phyloP scores from a whole-genome alignment of 2,329 filamentous ascomycete species.

The Phoma sp. region DNA sequence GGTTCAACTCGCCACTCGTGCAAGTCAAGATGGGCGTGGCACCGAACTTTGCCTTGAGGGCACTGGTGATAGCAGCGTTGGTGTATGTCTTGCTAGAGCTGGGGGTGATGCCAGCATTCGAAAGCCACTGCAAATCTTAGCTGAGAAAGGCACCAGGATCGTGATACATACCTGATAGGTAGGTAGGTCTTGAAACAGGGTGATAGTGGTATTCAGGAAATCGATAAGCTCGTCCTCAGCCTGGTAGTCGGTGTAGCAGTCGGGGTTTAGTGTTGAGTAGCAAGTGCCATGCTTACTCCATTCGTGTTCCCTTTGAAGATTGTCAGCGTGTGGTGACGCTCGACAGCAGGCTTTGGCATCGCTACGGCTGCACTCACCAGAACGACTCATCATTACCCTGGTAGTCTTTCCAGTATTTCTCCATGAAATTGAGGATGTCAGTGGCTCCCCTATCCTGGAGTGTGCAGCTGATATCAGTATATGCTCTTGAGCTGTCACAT shows the following conservation, averaged over 20 bases:
- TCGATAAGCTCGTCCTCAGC: conserved; percentile 6
- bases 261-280: conserved; percentile 3
- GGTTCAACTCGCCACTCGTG: conserved; percentile 6
- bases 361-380: neutral
- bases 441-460: neutral
- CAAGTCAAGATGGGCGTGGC: conserved; percentile 7
- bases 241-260: conserved; percentile 3
- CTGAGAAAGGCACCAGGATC: neutral
- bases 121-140: conserved; percentile 1
- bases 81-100: conserved; percentile 10
- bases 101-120: conserved; percentile 3
- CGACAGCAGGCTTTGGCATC: neutral
- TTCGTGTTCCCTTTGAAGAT: conserved; percentile 1
- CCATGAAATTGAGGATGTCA: conserved; percentile 2
- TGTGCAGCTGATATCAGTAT: conserved; percentile 6
- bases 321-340: neutral
- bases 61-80: conserved; percentile 4
- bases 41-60: conserved; percentile 5
- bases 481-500: conserved; percentile 3
- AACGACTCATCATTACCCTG: conserved; percentile 4
- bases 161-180: neutral
- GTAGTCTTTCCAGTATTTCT: conserved; percentile 8
- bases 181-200: conserved; percentile 4
- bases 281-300: conserved; percentile 10
- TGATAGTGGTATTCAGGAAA: conserved; percentile 6